Evolutionary conservation across 768 basidiomycete species (phyloP).

Genomic region (Amanita muscaria): DNA sequence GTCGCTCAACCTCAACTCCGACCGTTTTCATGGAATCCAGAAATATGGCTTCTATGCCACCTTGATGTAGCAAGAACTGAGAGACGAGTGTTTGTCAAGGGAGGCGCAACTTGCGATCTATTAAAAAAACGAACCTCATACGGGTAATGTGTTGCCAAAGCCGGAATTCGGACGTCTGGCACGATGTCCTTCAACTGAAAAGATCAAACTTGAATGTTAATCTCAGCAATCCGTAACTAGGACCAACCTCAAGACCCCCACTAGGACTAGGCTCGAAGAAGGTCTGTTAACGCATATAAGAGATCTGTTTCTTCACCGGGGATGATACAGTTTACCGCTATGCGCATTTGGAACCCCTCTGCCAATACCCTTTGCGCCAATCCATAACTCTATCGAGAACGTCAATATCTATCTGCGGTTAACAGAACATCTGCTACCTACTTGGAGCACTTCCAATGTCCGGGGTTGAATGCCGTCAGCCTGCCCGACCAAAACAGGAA

Average conservation of each 20-base stretch:
- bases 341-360: constrained; percentile 62
- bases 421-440: no score
- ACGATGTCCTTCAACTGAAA: constrained; percentile 52
- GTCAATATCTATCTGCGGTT: no score
- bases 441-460: constrained; percentile 48
- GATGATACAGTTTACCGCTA: constrained; percentile 54
- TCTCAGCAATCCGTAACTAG: background rate
- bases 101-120: background rate
- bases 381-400: constrained; percentile 56
- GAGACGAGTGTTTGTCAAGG: background rate
- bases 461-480: constrained; percentile 54
- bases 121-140: constrained; percentile 43
- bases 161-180: constrained; percentile 53
- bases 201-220: background rate
- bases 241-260: constrained; percentile 55
- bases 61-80: constrained; percentile 54
- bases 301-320: no score
- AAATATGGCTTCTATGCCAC: constrained; percentile 52
- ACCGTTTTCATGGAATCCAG: constrained; percentile 41
- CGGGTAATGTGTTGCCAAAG: constrained; percentile 59
- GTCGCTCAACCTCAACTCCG: constrained; percentile 43
- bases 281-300: constrained; percentile 32
- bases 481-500: constrained; percentile 47
- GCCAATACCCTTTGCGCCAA: constrained; percentile 49
- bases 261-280: constrained; percentile 61